Conservation (phyloP, 441 rosid genomes). For the Breynia disticha region DNA sequence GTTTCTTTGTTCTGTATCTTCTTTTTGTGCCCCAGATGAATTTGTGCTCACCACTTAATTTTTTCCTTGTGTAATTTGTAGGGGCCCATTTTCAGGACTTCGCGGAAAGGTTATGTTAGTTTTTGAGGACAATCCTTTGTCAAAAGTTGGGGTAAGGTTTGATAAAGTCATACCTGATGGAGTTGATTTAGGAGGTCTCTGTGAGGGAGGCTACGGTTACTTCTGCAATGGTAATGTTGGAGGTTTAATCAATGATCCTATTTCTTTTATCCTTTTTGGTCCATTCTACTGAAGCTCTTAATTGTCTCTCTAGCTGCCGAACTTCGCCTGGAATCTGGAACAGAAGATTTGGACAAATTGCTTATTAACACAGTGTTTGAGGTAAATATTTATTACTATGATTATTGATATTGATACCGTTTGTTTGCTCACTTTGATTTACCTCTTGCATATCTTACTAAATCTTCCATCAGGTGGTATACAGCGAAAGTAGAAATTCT, state of each 20-base stretch:
- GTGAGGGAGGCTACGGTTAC: constrained; percentile 57
- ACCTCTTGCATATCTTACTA: constrained; percentile 9
- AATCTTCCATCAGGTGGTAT: constrained; percentile 35
- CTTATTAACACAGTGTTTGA: constrained; percentile 59
- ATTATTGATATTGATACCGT: neutral
- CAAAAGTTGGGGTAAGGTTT: constrained; percentile 67
- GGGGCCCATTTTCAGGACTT: constrained; percentile 54
- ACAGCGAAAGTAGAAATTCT: constrained; percentile 49
- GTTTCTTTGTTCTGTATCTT: constrained; percentile 1
- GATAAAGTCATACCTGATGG: constrained; percentile 60
- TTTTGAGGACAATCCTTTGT: constrained; percentile 54
- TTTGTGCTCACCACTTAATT: constrained; percentile 11
- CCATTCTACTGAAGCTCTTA: constrained; percentile 12
- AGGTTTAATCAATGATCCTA: constrained; percentile 5
- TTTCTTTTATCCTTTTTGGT: constrained; percentile 9
- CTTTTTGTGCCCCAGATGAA: constrained; percentile 7
- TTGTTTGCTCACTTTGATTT: constrained; percentile 11
- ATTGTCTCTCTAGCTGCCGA: constrained; percentile 36
- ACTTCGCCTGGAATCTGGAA: constrained; percentile 47
- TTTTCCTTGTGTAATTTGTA: constrained; percentile 19
- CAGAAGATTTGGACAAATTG: constrained; percentile 57
- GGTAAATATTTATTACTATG: constrained; percentile 27
- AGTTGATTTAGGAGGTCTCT: constrained; percentile 60
- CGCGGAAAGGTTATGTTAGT: constrained; percentile 52
- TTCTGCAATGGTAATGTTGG: constrained; percentile 57